A percentile compares a stretch with the other conserved stretches of the same genome.
Evolutionary conservation across 2,329 filamentous ascomycete species (phyloP).

Genomic region (Lasiodiplodia hormozganensis): DNA sequence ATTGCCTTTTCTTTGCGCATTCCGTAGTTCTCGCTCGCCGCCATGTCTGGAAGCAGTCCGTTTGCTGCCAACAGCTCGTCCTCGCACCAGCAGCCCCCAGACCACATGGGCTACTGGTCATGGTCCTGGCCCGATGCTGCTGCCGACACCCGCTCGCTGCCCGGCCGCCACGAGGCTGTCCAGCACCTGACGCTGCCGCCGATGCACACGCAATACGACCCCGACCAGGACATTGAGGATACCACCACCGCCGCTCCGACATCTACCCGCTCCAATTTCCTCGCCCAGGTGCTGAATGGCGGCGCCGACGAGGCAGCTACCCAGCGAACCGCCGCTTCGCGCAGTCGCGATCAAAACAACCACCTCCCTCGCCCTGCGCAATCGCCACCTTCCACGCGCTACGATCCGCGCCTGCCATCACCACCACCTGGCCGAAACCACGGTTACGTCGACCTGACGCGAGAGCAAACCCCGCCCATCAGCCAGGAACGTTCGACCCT

Average conservation of each 20-base stretch:
- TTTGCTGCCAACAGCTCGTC: constrained; percentile 2
- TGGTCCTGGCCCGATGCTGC: constrained; percentile 12
- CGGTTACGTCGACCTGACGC: constrained; percentile 45
- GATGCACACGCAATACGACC: not conserved
- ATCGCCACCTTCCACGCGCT: constrained; percentile 21
- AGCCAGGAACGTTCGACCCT: constrained; percentile 27
- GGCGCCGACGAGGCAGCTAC: constrained; percentile 28
- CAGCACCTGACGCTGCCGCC: constrained; percentile 7
- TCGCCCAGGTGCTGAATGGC: constrained; percentile 42
- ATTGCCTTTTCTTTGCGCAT: constrained; percentile 3
- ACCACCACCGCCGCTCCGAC: not conserved
- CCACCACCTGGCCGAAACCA: constrained; percentile 26
- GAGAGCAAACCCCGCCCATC: constrained; percentile 26
- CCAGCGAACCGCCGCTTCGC: constrained; percentile 10
- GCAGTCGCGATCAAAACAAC: constrained; percentile 14
- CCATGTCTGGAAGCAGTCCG: constrained; percentile 12
- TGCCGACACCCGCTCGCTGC: not conserved
- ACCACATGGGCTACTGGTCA: not conserved
- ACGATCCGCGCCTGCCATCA: constrained; percentile 2
- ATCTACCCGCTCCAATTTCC: constrained; percentile 32
- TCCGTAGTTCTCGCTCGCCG: constrained; percentile 10
- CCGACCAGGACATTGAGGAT: not conserved
- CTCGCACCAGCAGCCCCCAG: not conserved
- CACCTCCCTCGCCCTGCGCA: constrained; percentile 21
- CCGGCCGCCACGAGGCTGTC: not conserved